Base-by-base conservation (phyloP, 2,329 filamentous ascomycete species). In the Venturia oleaginea region DNA sequence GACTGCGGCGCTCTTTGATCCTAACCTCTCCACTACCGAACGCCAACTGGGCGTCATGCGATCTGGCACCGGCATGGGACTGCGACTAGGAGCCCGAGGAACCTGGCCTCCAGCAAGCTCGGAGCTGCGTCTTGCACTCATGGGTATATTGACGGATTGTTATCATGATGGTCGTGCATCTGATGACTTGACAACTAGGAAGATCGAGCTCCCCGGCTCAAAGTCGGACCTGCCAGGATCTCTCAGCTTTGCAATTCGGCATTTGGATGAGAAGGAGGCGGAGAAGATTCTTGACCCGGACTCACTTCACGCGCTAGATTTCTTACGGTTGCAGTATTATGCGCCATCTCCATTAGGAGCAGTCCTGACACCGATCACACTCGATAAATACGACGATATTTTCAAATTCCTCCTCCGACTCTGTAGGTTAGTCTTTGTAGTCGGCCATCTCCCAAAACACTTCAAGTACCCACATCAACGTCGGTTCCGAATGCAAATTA, bases 61-160 rank as follows among this genome's bases (percentile, higher is more conserved):
- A 10, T 84, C 84, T 57, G 84, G 86, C 65, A 78, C 84, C 60
- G 85, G 85, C 22, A 93, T 96, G 81, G 93, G 94, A 0, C 80
- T 97, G 48, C 88, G 92, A 48, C 80, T 97, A 0, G 89, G 89
- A n/a, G 85, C 84, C 2, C 84, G 91, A 70, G 86, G 90, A 64
- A 90, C 83, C 38, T 97, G 94, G 94, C 94, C 94, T 32, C 94
- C 94, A 4, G 92, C 92, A 30, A 95, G 90, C 73, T 97, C 92
- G 0, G 94, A 97, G 73, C 78, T 99, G n/a, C 86, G 92, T 11
- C 81, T 97, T 5, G 91, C 91, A 0, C 80, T 99, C 22, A 95
- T 92, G 83, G 92, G 91, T 0, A 83, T 97, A 0, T 78, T 97
- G 7, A 83, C 84, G 1, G 92, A 97, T 68, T 90, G 86, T 67